Evolutionary conservation across 805 yeast genomes (phyloP).

Genomic region (Hanseniaspora clermontiae): DNA sequence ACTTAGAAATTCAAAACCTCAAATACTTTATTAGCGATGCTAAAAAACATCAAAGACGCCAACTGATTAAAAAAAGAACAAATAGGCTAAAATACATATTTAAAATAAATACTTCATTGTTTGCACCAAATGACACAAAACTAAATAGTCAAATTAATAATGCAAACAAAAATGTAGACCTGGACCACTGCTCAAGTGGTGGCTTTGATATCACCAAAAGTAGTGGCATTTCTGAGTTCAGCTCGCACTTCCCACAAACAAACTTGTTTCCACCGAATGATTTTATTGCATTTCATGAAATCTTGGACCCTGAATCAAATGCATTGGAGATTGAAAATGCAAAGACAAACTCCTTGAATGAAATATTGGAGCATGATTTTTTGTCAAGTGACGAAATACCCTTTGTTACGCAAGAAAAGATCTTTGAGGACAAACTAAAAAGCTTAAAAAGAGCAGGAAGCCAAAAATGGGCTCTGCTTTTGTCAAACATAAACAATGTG

Average conservation of each 20-base stretch:
- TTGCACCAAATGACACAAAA: background rate
- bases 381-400: background rate
- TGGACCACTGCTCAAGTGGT: background rate
- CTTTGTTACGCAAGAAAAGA: background rate
- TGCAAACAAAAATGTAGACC: too few relatives aligned
- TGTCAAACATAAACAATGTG: background rate
- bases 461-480: background rate
- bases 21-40: background rate
- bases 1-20: background rate
- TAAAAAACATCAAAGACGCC: background rate
- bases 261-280: conserved; percentile 1
- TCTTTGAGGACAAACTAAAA: background rate
- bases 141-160: background rate
- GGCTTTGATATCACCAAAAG: background rate
- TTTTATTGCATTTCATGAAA: background rate
- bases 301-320: background rate
- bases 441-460: background rate
- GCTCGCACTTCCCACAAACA: background rate
- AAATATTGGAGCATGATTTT: background rate
- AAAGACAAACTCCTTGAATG: background rate
- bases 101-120: background rate
- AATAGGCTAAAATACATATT: background rate
- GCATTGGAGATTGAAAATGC: background rate
- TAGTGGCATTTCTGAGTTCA: background rate
- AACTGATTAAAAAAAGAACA: background rate